Evolutionary conservation across 192 early-diverging fungal species (phyloP).

Genomic region (Coemansia sp.): DNA sequence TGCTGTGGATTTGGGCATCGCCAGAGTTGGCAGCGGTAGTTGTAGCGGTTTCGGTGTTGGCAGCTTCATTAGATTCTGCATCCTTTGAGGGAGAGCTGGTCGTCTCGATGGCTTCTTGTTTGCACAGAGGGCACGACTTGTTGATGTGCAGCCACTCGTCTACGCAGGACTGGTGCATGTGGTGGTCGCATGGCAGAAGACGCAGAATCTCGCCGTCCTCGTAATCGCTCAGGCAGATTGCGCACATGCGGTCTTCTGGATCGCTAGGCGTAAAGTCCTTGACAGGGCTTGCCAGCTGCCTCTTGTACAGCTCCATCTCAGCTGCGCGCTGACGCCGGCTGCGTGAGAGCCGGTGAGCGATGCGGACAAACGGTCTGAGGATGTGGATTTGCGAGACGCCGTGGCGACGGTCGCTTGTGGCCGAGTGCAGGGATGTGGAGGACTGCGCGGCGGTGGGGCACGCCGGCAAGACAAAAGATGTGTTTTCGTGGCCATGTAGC

Average conservation of each 20-base stretch:
- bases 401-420: conserved; percentile 11
- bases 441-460: conserved; percentile 22
- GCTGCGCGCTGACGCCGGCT: conserved; percentile 46
- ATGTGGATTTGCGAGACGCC: conserved; percentile 35
- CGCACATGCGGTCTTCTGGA: conserved; percentile 69
- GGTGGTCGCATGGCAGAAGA: conserved; percentile 72
- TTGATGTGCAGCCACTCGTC: conserved; percentile 80
- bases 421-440: conserved; percentile 36
- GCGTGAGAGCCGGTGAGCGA: conserved; percentile 41
- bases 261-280: conserved; percentile 57
- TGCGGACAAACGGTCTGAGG: conserved; percentile 45
- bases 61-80: not conserved
- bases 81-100: not conserved
- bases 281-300: conserved; percentile 40
- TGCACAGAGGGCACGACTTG: conserved; percentile 75
- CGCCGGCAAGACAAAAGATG: not conserved
- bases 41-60: conserved; percentile 1
- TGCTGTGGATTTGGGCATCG: not conserved
- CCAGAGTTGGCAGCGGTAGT: not conserved
- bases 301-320: conserved; percentile 43
- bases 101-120: conserved; percentile 45
- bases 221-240: conserved; percentile 76
- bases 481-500: conserved; percentile 16
- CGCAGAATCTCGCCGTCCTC: conserved; percentile 76
- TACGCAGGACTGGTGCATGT: conserved; percentile 81